Conservation (phyloP, 495 filamentous ascomycete genomes). For the Zalerion maritima region DNA sequence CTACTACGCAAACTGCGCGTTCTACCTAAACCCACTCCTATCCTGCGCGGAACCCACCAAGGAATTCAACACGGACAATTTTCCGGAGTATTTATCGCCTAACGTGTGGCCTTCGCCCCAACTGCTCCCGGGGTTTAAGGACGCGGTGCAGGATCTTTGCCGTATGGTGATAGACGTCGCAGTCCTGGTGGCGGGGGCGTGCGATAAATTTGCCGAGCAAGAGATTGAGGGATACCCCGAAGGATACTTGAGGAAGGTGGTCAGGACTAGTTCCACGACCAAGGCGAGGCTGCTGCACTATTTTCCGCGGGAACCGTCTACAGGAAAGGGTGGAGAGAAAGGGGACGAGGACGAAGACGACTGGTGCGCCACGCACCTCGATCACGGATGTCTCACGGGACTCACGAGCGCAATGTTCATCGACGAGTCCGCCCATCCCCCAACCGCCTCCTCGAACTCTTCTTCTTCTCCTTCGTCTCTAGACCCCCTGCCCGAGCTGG, state of each 20-base stretch:
- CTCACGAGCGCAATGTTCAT: constrained; percentile 93
- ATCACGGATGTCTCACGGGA: constrained; percentile 87
- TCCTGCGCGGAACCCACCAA: constrained; percentile 42
- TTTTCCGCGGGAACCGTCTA: constrained; percentile 40
- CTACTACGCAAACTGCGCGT: constrained; percentile 93
- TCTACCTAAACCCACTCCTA: constrained; percentile 58
- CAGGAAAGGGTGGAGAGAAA: constrained; percentile 6
- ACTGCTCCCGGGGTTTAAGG: constrained; percentile 56
- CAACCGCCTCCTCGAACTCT: constrained; percentile 11
- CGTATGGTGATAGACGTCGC: constrained; percentile 77
- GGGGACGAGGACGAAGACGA: constrained; percentile 53
- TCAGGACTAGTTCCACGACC: constrained; percentile 69
- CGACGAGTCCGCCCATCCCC: constrained; percentile 44
- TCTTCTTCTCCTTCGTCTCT: no score
- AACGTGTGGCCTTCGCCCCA: constrained; percentile 73
- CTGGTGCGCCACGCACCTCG: constrained; percentile 92
- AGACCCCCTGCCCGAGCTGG: constrained; percentile 50
- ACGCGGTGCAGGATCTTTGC: constrained; percentile 62
- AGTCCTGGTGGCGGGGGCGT: constrained; percentile 70
- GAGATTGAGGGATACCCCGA: constrained; percentile 60
- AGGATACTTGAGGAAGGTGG: constrained; percentile 75
- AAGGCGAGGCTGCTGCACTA: constrained; percentile 93
- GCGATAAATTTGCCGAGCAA: constrained; percentile 68
- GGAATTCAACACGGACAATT: constrained; percentile 42
- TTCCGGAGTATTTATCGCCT: constrained; percentile 41